phyloP scores from a whole-genome alignment of 2,329 filamentous ascomycete species.

The Cadophora malorum region DNA sequence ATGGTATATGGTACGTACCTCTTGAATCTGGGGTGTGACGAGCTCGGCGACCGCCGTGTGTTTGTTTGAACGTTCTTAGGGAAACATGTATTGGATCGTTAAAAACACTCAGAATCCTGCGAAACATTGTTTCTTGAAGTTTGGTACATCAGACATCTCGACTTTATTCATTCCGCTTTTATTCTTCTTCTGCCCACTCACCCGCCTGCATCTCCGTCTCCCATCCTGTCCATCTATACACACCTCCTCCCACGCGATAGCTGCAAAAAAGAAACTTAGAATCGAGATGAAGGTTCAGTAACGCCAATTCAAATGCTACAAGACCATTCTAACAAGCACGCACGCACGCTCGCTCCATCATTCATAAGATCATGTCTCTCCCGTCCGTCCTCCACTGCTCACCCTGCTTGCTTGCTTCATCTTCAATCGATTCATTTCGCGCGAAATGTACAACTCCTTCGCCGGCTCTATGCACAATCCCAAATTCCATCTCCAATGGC shows the following conservation, averaged over 20 bases:
- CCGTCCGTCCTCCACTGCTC: not conserved
- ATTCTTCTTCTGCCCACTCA: too few species aligned
- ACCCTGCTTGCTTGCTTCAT: not conserved
- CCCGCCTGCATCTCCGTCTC: too few species aligned
- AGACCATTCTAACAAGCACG: not conserved
- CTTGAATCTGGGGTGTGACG: too few species aligned
- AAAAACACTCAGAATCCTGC: too few species aligned
- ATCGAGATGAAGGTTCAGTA: not conserved
- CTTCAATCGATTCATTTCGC: not conserved
- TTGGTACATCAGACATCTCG: too few species aligned
- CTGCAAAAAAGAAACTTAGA: not conserved
- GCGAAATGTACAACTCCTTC: not conserved
- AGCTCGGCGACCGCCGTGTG: too few species aligned
- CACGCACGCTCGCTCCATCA: not conserved
- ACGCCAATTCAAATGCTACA: conserved; percentile 10
- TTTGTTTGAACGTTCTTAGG: too few species aligned
- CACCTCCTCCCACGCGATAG: not conserved
- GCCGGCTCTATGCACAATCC: not conserved
- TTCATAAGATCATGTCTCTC: not conserved
- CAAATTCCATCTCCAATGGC: too few species aligned
- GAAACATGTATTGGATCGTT: too few species aligned
- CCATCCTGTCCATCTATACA: not conserved
- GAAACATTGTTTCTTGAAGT: too few species aligned
- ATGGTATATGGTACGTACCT: not conserved
- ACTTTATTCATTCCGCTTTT: too few species aligned